These are phyloP conservation scores for Thalassiosira livingstoniorum DNA, from an alignment of 352 stramenopile genomes.

Conservation along the genomic window DNA sequence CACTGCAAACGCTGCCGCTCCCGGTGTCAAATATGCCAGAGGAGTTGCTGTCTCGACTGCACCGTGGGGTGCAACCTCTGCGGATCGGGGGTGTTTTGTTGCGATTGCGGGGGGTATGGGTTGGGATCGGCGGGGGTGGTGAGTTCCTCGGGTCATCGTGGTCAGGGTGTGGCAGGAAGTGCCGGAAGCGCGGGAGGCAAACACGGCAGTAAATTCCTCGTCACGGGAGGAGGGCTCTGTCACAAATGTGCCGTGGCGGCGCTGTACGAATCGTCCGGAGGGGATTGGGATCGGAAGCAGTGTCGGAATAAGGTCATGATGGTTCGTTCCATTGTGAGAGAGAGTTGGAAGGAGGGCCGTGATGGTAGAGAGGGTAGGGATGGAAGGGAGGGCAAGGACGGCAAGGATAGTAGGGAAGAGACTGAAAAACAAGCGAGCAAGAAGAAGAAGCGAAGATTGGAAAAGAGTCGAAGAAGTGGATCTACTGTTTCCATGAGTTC, in stretches of 20 bases:
- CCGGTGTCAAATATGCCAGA: not conserved
- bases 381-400: too few species aligned
- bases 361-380: too few species aligned
- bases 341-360: not conserved
- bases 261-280: not conserved
- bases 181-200: not conserved
- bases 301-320: not conserved
- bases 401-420: too few species aligned
- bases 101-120: not conserved
- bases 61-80: not conserved
- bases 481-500: too few species aligned
- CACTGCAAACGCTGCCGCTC: not conserved
- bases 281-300: not conserved
- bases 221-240: not conserved
- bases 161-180: not conserved
- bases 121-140: not conserved
- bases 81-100: not conserved
- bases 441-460: too few species aligned
- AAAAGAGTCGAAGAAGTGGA: too few species aligned
- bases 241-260: not conserved
- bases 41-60: slow-evolving; percentile 11
- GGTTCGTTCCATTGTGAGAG: not conserved
- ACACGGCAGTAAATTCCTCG: too few species aligned
- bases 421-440: too few species aligned
- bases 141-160: too few species aligned